phyloP scores from a whole-genome alignment of 2,329 filamentous ascomycete species.

The Colletotrichum lupini region DNA sequence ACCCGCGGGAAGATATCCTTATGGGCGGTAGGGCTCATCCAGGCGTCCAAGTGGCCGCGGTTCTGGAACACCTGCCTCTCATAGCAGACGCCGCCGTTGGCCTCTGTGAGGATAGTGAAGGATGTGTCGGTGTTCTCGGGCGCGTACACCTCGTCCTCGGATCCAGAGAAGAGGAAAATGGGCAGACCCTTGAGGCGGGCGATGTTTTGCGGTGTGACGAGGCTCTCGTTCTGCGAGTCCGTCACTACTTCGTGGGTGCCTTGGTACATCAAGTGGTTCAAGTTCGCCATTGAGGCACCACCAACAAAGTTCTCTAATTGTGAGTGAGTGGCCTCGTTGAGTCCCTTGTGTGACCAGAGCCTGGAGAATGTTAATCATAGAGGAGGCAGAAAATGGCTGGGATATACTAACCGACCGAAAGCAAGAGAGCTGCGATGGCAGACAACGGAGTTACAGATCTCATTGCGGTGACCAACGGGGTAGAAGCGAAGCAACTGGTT shows the following conservation, averaged over 20 bases:
- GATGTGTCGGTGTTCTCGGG: conserved; percentile 41
- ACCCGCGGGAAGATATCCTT: conserved; percentile 39
- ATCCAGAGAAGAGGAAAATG: conserved; percentile 37
- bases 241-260: conserved; percentile 61
- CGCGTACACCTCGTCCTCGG: conserved; percentile 38
- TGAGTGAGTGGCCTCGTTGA: conserved; percentile 73
- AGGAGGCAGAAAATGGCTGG: no score
- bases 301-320: conserved; percentile 71
- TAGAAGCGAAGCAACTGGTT: conserved; percentile 70
- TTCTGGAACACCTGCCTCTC: conserved; percentile 40
- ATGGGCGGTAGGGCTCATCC: conserved; percentile 40
- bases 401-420: conserved; percentile 62
- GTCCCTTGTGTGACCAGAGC: conserved; percentile 70
- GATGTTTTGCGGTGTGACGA: conserved; percentile 21
- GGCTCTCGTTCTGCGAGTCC: conserved; percentile 2
- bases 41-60: conserved; percentile 41
- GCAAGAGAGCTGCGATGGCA: conserved; percentile 71
- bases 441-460: conserved; percentile 70
- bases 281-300: conserved; percentile 68
- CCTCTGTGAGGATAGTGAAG: conserved; percentile 38
- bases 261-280: conserved; percentile 67
- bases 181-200: conserved; percentile 24
- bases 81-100: conserved; percentile 39
- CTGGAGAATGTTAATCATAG: background rate
- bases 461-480: conserved; percentile 58